Base-by-base conservation (phyloP, 202 grass and related monocot species). In the Zoysia matrella region DNA sequence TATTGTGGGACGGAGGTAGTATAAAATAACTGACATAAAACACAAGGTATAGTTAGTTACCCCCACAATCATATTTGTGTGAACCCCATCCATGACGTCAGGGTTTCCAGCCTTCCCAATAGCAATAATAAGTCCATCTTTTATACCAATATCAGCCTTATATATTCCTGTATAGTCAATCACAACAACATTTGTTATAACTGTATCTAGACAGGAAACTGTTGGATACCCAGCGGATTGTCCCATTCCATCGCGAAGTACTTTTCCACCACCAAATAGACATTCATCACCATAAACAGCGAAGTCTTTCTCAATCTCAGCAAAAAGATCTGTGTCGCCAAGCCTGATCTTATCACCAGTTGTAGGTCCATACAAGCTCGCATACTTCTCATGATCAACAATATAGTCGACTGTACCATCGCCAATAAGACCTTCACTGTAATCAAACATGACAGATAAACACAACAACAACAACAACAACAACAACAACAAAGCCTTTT, bases 81-180 rank as follows among this genome's bases (percentile, higher is more conserved):
- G 84, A 48, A 95, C 90, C 85, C 89, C 88, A 80, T 98, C 90
- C 95, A 98, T 98, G 54, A 90, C 82, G 88, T 98, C 95, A 81
- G 95, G 95, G 67, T 98, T 98, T 77, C 95, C 95, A 64, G 92
- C 90, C 83, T 98, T 98, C 51, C 95, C 95, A 48, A 98, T 93
- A 75, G 86, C 84, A 72, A 88, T 48, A 83, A 98, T 91, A 71
- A 76, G 58, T 76, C 89, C 86, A 74, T 60, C 90, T 82, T 94
- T 91, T 80, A 98, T 95, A 83, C 95, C 95, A 86, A 98, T 95
- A 70, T 98, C 95, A 73, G 95, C 95, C 77, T 98, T 98, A 82
- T 98, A 98, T 84, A 98, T 91, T 80, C 90, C 95, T 13, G 92
- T 98, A 81, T 98, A 95, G 71, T 98, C 95, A 80, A 98, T 95